Percentiles rank a stretch among this genome's conserved stretches.
phyloP scores from a whole-genome alignment of 257 asterid species.

The Rehmannia glutinosa region DNA sequence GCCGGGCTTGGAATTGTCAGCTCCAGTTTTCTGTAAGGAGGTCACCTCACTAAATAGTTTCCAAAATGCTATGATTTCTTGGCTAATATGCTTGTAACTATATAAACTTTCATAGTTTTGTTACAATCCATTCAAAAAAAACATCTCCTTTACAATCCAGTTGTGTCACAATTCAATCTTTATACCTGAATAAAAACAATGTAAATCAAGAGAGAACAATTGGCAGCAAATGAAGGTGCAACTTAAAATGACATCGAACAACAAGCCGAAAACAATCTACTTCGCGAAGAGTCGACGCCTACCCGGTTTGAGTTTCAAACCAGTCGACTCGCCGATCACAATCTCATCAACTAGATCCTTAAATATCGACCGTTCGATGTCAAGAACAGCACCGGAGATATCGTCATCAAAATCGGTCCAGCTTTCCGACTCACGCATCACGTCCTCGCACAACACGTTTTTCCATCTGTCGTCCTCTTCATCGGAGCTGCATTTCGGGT shows the following conservation, averaged over 20 bases:
- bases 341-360: conserved; percentile 81
- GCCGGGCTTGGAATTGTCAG: too few relatives aligned
- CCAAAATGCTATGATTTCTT: too few relatives aligned
- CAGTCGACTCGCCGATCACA: conserved; percentile 62
- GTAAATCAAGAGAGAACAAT: not conserved
- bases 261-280: not conserved
- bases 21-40: too few relatives aligned
- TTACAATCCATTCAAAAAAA: too few relatives aligned
- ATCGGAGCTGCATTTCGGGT: conserved; percentile 32
- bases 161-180: not conserved
- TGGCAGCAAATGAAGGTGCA: not conserved
- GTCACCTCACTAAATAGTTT: too few relatives aligned
- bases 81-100: too few relatives aligned
- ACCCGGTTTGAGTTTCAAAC: conserved; percentile 40
- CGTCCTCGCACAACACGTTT: conserved; percentile 47
- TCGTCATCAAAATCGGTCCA: conserved; percentile 55
- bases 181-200: not conserved
- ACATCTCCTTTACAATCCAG: not conserved
- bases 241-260: not conserved
- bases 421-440: conserved; percentile 44
- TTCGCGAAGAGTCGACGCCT: conserved; percentile 41
- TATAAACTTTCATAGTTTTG: too few relatives aligned
- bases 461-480: conserved; percentile 63
- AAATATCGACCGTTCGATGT: conserved; percentile 74
- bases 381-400: conserved; percentile 66